These are phyloP conservation scores for Starmerella riodocensis DNA, from an alignment of 805 yeast genomes.

Conservation along the genomic window DNA sequence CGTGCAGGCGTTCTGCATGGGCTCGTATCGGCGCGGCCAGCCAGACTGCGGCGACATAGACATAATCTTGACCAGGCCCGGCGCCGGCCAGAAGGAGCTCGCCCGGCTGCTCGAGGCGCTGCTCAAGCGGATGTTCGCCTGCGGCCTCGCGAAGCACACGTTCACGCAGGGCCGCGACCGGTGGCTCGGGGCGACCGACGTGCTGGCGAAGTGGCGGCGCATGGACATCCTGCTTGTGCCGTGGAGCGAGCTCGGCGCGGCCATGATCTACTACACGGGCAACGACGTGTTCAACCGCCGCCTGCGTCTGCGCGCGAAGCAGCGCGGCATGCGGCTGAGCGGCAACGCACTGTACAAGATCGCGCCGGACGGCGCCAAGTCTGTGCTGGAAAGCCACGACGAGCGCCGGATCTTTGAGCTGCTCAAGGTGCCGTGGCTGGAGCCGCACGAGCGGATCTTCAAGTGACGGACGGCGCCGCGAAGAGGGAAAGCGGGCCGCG, in stretches of 20 bases:
- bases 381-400: constrained; percentile 32
- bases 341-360: constrained; percentile 33
- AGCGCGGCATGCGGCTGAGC: constrained; percentile 31
- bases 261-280: constrained; percentile 43
- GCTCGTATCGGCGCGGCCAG: constrained; percentile 42
- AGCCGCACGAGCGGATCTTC: constrained; percentile 24
- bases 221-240: constrained; percentile 40
- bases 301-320: constrained; percentile 33
- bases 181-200: constrained; percentile 28
- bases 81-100: constrained; percentile 20
- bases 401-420: constrained; percentile 36
- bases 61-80: constrained; percentile 33
- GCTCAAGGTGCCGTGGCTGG: constrained; percentile 31
- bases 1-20: constrained; percentile 33
- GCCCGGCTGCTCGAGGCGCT: constrained; percentile 9
- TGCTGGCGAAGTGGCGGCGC: constrained; percentile 35
- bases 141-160: constrained; percentile 30
- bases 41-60: constrained; percentile 41
- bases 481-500: too few relatives aligned
- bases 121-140: constrained; percentile 21
- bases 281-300: constrained; percentile 39
- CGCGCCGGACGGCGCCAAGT: constrained; percentile 7
- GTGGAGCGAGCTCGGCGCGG: constrained; percentile 35
- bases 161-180: constrained; percentile 21
- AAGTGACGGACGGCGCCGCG: too few relatives aligned